Base-by-base conservation (phyloP, 1,284 basidiomycete species). In the Thecaphora frezii region DNA sequence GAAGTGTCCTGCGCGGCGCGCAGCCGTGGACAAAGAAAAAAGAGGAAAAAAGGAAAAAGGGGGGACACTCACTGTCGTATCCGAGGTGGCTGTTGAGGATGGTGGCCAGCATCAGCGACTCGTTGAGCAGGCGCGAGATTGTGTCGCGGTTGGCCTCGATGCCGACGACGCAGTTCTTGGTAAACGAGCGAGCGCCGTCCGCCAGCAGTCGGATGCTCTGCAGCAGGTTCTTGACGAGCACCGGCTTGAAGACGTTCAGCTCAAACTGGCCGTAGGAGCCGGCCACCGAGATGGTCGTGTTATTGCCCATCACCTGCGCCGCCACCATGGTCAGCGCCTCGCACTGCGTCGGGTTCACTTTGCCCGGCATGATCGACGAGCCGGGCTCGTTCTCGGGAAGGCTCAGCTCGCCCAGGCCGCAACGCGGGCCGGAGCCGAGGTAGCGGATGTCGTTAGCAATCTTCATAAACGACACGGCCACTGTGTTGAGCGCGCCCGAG, bases 311-410 rank as follows among this genome's bases (percentile, higher is more conserved):
- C 10, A 98, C 94, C 81, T 98, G 96, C 0, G 94, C 92, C 44
- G 93, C 91, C 41, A 98, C 92, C 96, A 98, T 98, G 23, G 96
- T 98, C 59, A 81, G 65, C 13, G 96, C 96, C 83, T 99, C 96
- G 74, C 96, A 98, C 81, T 99, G 96, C 5, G 96, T 99, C 18
- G 96, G 96, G 83, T 99, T 99, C 57, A 99, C 96, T 83, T 99
- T 98, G 65, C 96, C 96, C 21, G 96, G 96, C 96, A 99, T 99
- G 83, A 99, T 98, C 61, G 92, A 96, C 77, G 91, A 96, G 57
- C 96, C 96, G 42, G 96, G 96, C 82, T 99, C 96, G 81, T 99
- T 99, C 83, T 98, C 96, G 21, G 96, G 96, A 56, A 98, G 82
- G 73, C 85, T 87, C 47, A 99, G 83, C 82, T 99, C 96, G 33